These are phyloP conservation scores for Triticum turgidum DNA, from an alignment of 176 grass and related monocot genomes.

Conservation along the genomic window DNA sequence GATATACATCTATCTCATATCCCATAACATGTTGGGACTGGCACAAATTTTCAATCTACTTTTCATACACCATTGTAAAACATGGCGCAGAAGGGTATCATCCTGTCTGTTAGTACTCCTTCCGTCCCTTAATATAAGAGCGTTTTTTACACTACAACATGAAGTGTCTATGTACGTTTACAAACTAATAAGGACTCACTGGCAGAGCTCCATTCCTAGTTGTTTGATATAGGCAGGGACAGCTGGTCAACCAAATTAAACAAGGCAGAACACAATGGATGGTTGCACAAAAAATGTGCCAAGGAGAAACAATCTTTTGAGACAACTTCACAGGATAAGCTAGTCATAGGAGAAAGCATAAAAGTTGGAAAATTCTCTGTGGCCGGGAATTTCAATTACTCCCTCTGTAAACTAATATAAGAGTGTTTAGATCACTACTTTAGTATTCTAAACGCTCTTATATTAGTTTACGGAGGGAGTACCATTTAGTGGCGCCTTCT, in stretches of 20 bases:
- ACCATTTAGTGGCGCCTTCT: slow-evolving; percentile 31
- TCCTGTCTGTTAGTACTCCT: not conserved
- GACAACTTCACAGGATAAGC: not conserved
- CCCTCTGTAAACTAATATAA: too few species aligned
- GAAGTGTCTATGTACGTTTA: too few species aligned
- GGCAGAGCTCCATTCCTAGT: not conserved
- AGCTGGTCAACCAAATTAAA: not conserved
- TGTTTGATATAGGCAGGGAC: not conserved
- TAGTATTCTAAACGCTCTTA: too few species aligned
- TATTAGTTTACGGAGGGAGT: not conserved
- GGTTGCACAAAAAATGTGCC: not conserved
- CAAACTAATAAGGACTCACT: not conserved
- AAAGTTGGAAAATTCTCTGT: not conserved
- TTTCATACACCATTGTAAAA: slow-evolving; percentile 9
- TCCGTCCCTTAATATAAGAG: too few species aligned
- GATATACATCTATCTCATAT: not conserved
- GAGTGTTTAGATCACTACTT: too few species aligned
- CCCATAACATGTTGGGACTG: not conserved
- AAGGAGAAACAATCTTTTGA: not conserved
- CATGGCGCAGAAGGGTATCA: not conserved
- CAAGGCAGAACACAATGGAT: not conserved
- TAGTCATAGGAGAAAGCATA: not conserved
- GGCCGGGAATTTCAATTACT: not conserved
- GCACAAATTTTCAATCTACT: not conserved
- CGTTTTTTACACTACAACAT: too few species aligned